A percentile compares a stretch with the other conserved stretches of the same genome.
Evolutionary conservation across 257 asterid genomes (phyloP).

Genomic region (Solanum virginianum): DNA sequence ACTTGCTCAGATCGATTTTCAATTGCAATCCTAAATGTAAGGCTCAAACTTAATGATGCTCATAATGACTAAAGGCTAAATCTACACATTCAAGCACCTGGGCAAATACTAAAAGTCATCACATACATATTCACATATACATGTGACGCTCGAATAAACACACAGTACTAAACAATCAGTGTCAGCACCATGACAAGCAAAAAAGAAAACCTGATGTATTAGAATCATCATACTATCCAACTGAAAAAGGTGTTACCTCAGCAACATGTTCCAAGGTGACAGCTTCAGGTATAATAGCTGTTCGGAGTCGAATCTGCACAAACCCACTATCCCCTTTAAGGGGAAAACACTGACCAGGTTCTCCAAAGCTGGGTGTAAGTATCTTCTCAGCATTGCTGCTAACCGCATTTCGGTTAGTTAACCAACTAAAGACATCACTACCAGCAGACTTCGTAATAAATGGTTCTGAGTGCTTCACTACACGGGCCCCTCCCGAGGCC

Average conservation of each 20-base stretch:
- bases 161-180: neutral
- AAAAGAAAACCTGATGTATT: neutral
- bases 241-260: conserved; percentile 32
- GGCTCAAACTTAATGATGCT: neutral
- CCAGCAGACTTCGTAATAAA: conserved; percentile 10
- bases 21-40: neutral
- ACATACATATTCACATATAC: neutral
- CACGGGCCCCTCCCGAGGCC: conserved; percentile 65
- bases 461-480: conserved; percentile 69
- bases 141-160: neutral
- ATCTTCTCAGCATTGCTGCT: conserved; percentile 45
- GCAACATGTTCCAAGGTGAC: conserved; percentile 79
- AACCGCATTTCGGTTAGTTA: conserved; percentile 4
- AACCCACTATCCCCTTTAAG: conserved; percentile 60
- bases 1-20: neutral
- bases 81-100: neutral
- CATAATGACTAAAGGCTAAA: neutral
- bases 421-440: conserved; percentile 6
- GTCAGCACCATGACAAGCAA: neutral
- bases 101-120: neutral
- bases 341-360: conserved; percentile 91
- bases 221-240: neutral
- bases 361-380: conserved; percentile 89
- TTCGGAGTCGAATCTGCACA: conserved; percentile 58
- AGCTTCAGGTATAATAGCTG: conserved; percentile 63